Conservation (phyloP, 2,329 filamentous ascomycete species). For the Tolypocladium paradoxum region DNA sequence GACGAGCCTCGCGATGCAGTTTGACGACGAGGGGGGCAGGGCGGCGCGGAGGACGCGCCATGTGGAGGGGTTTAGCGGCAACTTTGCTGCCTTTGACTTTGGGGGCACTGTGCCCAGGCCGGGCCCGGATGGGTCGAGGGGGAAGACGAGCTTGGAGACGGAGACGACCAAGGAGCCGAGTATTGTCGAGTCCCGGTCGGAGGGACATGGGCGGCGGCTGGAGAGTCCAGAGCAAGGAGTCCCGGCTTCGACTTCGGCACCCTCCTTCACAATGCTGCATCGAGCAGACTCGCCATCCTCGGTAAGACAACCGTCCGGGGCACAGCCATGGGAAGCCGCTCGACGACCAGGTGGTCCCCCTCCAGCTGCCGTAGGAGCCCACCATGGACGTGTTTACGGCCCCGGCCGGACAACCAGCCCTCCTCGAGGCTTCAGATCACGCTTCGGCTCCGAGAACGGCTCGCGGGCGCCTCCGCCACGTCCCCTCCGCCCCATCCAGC, state of each 20-base stretch:
- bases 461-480: slow-evolving; percentile 10
- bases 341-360: background rate
- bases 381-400: background rate
- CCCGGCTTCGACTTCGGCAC: background rate
- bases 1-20: slow-evolving; percentile 35
- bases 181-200: background rate
- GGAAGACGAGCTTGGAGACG: background rate
- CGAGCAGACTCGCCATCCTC: background rate
- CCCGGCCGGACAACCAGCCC: background rate
- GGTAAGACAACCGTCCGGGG: background rate
- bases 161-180: background rate
- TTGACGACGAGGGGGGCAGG: slow-evolving; percentile 10
- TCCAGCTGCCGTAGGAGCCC: background rate
- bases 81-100: slow-evolving; percentile 28
- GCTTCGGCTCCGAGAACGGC: slow-evolving; percentile 11
- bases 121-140: background rate
- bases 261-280: background rate
- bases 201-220: background rate
- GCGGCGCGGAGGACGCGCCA: slow-evolving; percentile 11
- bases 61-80: slow-evolving; percentile 24
- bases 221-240: background rate
- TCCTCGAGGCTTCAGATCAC: slow-evolving; percentile 11
- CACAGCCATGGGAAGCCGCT: background rate
- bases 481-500: slow-evolving; percentile 11
- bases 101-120: slow-evolving; percentile 17